Conservation (phyloP, 768 basidiomycete species). For the Rhodotorula graminis region DNA sequence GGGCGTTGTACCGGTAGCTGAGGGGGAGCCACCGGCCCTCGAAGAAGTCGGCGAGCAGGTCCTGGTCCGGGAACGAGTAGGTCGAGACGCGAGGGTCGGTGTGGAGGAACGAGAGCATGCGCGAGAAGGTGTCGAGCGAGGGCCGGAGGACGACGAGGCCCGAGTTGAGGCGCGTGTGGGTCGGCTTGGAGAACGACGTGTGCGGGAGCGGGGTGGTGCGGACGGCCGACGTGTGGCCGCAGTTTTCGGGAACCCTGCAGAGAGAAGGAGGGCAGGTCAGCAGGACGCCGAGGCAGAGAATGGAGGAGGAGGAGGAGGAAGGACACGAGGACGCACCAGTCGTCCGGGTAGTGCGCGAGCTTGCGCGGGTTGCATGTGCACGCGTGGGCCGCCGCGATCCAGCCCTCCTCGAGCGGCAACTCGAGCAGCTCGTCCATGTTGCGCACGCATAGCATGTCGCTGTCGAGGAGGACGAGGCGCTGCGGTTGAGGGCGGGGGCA, state of each 20-base stretch:
- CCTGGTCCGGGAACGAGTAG: conserved; percentile 85
- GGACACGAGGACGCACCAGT: conserved; percentile 58
- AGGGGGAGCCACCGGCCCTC: conserved; percentile 67
- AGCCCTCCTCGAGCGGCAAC: conserved; percentile 56
- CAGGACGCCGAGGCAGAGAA: not conserved
- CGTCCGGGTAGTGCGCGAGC: conserved; percentile 74
- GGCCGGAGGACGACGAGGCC: conserved; percentile 82
- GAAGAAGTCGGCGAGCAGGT: conserved; percentile 77
- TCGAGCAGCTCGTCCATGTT: conserved; percentile 71
- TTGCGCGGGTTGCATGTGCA: conserved; percentile 92
- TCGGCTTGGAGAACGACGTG: conserved; percentile 57
- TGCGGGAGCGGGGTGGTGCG: conserved; percentile 52
- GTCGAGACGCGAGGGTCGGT: conserved; percentile 56
- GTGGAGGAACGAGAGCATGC: conserved; percentile 58
- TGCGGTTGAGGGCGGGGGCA: conserved; percentile 6
- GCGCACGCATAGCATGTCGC: conserved; percentile 75
- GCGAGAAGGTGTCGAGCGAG: conserved; percentile 56
- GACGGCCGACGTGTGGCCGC: conserved; percentile 61
- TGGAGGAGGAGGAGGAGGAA: not conserved
- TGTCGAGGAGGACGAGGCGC: conserved; percentile 69
- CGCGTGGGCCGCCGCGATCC: conserved; percentile 82
- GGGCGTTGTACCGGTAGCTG: conserved; percentile 83
- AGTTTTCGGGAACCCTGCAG: conserved; percentile 85
- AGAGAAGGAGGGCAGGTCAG: no score
- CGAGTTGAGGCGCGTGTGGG: conserved; percentile 79